Evolutionary conservation across 2,329 filamentous ascomycete species (phyloP).

Genomic region (Colletotrichum coccodes): DNA sequence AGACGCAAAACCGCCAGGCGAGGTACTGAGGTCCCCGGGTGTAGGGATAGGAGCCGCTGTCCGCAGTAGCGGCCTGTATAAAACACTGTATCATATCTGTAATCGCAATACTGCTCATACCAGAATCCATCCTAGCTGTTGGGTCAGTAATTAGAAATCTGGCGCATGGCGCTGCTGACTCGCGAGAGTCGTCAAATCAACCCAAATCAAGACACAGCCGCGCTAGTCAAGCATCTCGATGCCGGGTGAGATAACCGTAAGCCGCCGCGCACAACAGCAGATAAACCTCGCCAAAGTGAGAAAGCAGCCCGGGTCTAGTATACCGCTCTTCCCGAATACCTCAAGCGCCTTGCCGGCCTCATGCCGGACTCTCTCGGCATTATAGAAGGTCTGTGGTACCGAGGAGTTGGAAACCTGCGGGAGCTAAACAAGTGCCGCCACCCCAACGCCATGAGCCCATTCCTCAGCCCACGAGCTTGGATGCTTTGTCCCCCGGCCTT

Average conservation of each 20-base stretch:
- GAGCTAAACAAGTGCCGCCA: background rate
- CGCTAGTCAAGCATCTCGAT: background rate
- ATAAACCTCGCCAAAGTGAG: background rate
- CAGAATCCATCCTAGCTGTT: background rate
- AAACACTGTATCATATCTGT: constrained; percentile 4
- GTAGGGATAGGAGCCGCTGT: background rate
- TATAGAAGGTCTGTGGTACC: background rate
- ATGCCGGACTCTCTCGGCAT: background rate
- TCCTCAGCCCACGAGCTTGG: background rate
- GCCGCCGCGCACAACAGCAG: background rate
- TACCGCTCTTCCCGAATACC: no score
- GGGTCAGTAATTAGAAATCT: background rate
- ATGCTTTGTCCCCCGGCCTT: background rate
- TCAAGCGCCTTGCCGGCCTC: background rate
- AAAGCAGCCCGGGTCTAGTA: no score
- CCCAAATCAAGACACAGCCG: background rate
- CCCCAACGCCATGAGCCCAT: background rate
- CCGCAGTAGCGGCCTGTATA: background rate
- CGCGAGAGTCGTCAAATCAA: background rate
- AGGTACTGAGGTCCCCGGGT: background rate
- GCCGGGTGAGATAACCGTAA: background rate
- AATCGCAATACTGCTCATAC: background rate
- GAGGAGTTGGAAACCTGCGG: background rate
- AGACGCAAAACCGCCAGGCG: background rate
- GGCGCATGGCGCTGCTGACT: background rate